Base-by-base conservation (phyloP, 176 grass and related monocot genomes). In the Thalia dealbata region DNA sequence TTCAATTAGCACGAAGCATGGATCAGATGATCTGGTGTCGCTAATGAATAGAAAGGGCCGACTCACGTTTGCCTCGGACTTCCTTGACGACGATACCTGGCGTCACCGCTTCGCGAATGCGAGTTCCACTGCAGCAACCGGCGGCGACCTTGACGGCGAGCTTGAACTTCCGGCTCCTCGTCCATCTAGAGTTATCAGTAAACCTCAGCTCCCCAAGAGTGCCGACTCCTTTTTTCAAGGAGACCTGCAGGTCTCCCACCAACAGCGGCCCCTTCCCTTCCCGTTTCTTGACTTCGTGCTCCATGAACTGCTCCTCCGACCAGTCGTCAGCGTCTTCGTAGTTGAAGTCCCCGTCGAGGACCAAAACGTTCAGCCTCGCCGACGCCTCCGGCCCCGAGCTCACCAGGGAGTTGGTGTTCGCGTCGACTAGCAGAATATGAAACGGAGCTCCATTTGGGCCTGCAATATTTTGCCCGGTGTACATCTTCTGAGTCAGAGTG, bases 121-220 rank as follows among this genome's bases (percentile, higher is more conserved):
- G 85, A 59, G 69, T 78, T 83, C 83, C 76, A 6, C 85, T 82
- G 54, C 76, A 79, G 83, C 81, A 85, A 54, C 93, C 80, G 26
- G 74, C 77, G 29, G 76, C 74, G 75, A 90, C 65, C 79, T 85
- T 97, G 79, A 89, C 61, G 72, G 84, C 93, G 67, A 97, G 84
- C 74, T 81, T 90, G 75, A 97, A 97, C 69, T 85, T 97, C 68
- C 89, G 80, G 78, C 90, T 92, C 35, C 93, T 82, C 80, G 89
- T 92, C 93, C 89, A 97, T 72, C 89, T 90, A 81, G 93, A 97
- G 79, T 97, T 97, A 83, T 97, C 93, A 41, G 89, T 92, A 84
- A 97, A 97, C 0, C 75, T 89, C 60, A 97, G 80, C 78, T 97
- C 85, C 52, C 89, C 87, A 67, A 84, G 72, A 54, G 88, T 89